Base-by-base conservation (phyloP, 495 filamentous ascomycete species). In the Aspergillus campestris region DNA sequence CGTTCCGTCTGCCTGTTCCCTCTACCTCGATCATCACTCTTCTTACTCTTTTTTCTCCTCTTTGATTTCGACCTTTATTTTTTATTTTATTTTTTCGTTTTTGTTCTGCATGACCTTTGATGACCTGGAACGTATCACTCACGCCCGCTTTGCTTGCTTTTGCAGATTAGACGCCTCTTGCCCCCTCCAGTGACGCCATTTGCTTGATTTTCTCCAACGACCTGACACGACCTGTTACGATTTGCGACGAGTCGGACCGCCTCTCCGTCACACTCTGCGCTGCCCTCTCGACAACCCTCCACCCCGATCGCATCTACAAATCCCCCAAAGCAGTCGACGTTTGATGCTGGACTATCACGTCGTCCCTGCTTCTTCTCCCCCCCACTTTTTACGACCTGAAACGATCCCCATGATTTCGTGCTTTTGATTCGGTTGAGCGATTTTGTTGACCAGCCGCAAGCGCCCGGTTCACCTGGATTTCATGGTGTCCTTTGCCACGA, bases 311-410 rank as follows among this genome's bases (percentile, higher is more conserved):
- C 38, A 43, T 24, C 11, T 31, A 51, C 50, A 44, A 56, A 44
- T 42, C 42, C 44, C 52, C 43, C 47, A 44, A 50, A 55, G 45
- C 46, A 24, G 35, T 44, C 38, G 41, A 49, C 50, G 48, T 42
- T 53, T 42, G 48, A 53, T 57, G 45, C 49, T 44, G 42, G 42
- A 51, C 38, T 55, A 50, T 49, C 45, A 57, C 58, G 57, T 57
- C 58, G 57, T 57, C 47, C 48, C 18, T 24, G 18, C 18, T 24
- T 24, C 18, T 24, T 48, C 45, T 50, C 51, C 42, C 38, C 32
- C 53, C 55, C 54, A 58, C 50, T 61, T 66, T 65, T 74, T 65
- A 81, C 71, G 77, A 80, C 69, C 62, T 67, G 75, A 73, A 67
- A 80, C 75, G 78, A 79, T 59, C 55, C 59, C 70, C 62, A 78